Percentiles rank a stretch among this genome's conserved stretches.
These are phyloP conservation scores for Diplodia seriata DNA, from an alignment of 2,329 filamentous ascomycete genomes.

Conservation along the genomic window DNA sequence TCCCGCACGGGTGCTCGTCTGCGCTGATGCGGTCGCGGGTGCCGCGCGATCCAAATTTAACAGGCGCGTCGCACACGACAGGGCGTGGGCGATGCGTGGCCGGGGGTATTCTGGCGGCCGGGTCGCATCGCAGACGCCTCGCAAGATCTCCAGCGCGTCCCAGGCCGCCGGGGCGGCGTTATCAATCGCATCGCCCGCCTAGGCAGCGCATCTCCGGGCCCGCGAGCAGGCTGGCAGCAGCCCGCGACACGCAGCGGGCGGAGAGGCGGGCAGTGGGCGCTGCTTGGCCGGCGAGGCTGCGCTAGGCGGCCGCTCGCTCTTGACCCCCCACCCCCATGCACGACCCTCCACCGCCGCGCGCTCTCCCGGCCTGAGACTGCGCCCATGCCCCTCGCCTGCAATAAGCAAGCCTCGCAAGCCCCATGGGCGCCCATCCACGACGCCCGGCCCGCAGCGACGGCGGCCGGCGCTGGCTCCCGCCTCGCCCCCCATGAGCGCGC, in stretches of 20 bases:
- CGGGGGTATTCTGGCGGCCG: constrained; percentile 19
- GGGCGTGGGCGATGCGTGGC: constrained; percentile 8
- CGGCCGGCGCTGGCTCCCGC: constrained; percentile 20
- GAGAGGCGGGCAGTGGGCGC: constrained; percentile 20
- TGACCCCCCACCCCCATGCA: constrained; percentile 16
- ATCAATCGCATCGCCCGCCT: constrained; percentile 22
- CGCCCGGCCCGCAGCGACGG: constrained; percentile 25
- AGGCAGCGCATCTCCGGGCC: constrained; percentile 4
- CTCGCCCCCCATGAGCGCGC: neutral
- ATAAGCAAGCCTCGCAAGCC: constrained; percentile 30
- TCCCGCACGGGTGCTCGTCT: constrained; percentile 4
- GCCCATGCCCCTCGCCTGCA: constrained; percentile 31
- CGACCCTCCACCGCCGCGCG: constrained; percentile 6
- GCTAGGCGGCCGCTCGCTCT: constrained; percentile 20
- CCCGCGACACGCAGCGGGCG: constrained; percentile 8
- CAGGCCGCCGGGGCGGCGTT: constrained; percentile 15
- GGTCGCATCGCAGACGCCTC: constrained; percentile 18
- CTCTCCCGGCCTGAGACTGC: constrained; percentile 30
- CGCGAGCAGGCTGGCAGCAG: constrained; percentile 1
- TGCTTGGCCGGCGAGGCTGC: constrained; percentile 18
- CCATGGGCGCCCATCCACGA: constrained; percentile 18
- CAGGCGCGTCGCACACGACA: constrained; percentile 5
- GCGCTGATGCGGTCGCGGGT: neutral
- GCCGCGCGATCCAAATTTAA: constrained; percentile 13
- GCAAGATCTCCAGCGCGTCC: constrained; percentile 26